Conservation (phyloP, 192 early-diverging fungal genomes). For the Phycomyces blakesleeanus region DNA sequence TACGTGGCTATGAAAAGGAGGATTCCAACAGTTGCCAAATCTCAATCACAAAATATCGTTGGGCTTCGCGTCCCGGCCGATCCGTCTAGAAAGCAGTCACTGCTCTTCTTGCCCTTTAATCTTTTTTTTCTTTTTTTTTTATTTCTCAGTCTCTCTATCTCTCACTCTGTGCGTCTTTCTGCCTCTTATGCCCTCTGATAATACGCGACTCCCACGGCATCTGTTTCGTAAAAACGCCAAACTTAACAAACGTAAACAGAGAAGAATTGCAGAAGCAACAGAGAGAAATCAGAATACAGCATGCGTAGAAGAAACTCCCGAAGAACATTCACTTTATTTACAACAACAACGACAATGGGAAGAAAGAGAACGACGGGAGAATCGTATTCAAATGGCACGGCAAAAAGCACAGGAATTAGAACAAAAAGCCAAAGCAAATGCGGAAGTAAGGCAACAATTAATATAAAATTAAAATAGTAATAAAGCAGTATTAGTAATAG, state of each 20-base stretch:
- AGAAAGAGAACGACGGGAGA: background rate
- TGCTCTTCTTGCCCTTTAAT: background rate
- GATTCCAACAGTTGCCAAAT: background rate
- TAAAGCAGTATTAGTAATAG: too few species aligned
- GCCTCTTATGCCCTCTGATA: background rate
- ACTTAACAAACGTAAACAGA: background rate
- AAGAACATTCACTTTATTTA: background rate
- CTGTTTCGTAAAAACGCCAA: background rate
- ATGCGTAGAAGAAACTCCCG: background rate
- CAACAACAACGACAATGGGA: background rate
- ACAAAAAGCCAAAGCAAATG: background rate
- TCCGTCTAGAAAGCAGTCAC: background rate
- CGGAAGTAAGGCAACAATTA: background rate
- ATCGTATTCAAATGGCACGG: background rate
- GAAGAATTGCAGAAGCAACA: background rate
- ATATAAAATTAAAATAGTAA: too few species aligned
- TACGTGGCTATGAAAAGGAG: constrained; percentile 2
- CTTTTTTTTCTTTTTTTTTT: too few species aligned
- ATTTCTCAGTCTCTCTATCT: too few species aligned
- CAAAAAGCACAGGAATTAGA: background rate
- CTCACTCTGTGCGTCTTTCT: too few species aligned
- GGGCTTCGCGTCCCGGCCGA: background rate
- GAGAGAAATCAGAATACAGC: background rate
- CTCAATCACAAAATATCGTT: background rate
- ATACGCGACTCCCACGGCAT: background rate